A percentile compares a stretch with the other conserved stretches of the same genome.
These are phyloP conservation scores for Hirsutella thompsonii DNA, from an alignment of 2,329 filamentous ascomycete genomes.

Conservation along the genomic window DNA sequence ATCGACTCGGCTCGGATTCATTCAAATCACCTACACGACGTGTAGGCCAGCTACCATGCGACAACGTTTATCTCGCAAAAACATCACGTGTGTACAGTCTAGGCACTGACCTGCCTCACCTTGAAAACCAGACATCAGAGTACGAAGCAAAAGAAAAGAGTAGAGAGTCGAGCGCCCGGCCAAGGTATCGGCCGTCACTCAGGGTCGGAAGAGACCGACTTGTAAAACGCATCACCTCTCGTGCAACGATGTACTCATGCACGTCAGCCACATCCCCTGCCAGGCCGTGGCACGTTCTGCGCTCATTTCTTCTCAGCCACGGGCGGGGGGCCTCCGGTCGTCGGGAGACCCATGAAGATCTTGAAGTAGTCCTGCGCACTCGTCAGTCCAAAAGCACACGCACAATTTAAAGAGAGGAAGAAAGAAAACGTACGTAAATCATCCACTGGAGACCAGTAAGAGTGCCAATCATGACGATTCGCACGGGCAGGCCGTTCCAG, in stretches of 20 bases:
- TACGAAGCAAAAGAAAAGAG: too few species aligned
- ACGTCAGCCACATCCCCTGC: background rate
- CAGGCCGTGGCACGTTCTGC: background rate
- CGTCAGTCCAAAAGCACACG: constrained; percentile 7
- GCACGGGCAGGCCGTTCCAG: constrained; percentile 79
- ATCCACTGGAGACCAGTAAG: constrained; percentile 83
- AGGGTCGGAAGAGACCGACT: background rate
- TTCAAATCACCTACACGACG: too few species aligned
- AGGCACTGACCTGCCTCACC: too few species aligned
- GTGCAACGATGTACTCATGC: background rate
- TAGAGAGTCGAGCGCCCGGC: background rate
- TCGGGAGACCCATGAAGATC: constrained; percentile 79
- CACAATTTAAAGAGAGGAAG: background rate
- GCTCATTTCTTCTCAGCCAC: constrained; percentile 34
- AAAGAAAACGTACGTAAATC: constrained; percentile 57
- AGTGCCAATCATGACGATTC: constrained; percentile 81
- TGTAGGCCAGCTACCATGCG: too few species aligned
- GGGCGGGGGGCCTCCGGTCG: constrained; percentile 57
- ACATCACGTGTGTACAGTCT: background rate
- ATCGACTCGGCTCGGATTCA: too few species aligned
- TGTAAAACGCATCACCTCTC: background rate
- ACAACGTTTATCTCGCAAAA: too few species aligned
- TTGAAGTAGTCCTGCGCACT: constrained; percentile 64
- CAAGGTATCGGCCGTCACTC: background rate
- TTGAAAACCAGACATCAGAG: too few species aligned